A percentile compares a stretch with the other conserved stretches of the same genome.
Conservation (phyloP, 176 grass and related monocot species). For the Lolium perenne region DNA sequence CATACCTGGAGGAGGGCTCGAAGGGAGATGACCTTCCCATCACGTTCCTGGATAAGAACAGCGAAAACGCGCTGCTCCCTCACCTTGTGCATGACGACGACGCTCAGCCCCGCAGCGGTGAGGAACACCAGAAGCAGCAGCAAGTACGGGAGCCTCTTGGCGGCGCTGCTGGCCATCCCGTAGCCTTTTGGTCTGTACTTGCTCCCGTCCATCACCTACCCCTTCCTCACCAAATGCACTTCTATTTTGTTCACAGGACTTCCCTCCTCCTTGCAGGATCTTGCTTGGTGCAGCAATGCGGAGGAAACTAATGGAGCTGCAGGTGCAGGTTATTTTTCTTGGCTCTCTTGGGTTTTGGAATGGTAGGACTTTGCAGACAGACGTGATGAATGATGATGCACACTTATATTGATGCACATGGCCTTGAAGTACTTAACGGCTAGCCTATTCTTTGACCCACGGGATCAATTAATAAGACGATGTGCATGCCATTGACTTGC, state of each 20-base stretch:
- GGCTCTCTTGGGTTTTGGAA: constrained; percentile 27
- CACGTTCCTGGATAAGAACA: constrained; percentile 63
- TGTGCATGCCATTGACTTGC: constrained; percentile 41
- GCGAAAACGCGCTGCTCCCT: constrained; percentile 64
- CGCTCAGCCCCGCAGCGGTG: constrained; percentile 47
- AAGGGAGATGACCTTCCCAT: constrained; percentile 63
- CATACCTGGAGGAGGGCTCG: constrained; percentile 71
- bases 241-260: background rate
- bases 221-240: background rate
- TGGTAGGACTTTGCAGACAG: background rate
- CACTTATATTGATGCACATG: constrained; percentile 41
- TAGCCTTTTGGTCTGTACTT: constrained; percentile 56
- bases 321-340: constrained; percentile 3
- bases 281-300: constrained; percentile 12
- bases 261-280: constrained; percentile 20
- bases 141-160: constrained; percentile 54
- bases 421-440: background rate
- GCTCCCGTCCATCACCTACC: constrained; percentile 48
- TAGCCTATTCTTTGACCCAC: constrained; percentile 17
- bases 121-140: constrained; percentile 72
- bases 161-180: background rate
- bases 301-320: background rate
- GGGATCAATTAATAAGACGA: constrained; percentile 25
- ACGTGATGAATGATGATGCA: constrained; percentile 14
- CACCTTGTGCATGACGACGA: constrained; percentile 73